Conservation (phyloP, 2,329 filamentous ascomycete genomes). For the Arthrobotrys sphaeroides region DNA sequence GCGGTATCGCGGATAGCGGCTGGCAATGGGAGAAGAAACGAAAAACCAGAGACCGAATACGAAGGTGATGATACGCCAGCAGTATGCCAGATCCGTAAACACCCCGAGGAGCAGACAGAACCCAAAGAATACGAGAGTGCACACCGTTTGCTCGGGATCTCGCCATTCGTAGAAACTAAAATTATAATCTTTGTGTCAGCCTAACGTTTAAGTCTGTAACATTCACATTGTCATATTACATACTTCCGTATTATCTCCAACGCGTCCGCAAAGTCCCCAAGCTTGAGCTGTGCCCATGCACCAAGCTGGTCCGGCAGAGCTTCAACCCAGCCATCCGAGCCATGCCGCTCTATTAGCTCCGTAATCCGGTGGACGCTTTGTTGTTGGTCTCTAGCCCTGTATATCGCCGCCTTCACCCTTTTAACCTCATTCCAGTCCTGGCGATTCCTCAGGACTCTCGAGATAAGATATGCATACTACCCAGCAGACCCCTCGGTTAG, state of each 20-base stretch:
- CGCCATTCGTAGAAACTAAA: slow-evolving; percentile 44
- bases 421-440: slow-evolving; percentile 39
- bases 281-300: slow-evolving; percentile 14
- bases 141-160: slow-evolving; percentile 25
- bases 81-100: slow-evolving; percentile 24
- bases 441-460: slow-evolving; percentile 25
- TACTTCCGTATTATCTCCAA: slow-evolving; percentile 36
- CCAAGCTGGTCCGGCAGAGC: slow-evolving; percentile 20
- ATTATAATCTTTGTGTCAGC: background rate
- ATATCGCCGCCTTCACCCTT: slow-evolving; percentile 29
- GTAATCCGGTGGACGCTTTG: slow-evolving; percentile 7
- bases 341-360: slow-evolving; percentile 29
- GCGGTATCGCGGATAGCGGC: slow-evolving; percentile 28
- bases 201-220: background rate
- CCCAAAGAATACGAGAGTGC: slow-evolving; percentile 27
- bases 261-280: slow-evolving; percentile 36
- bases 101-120: slow-evolving; percentile 20
- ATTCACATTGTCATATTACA: background rate
- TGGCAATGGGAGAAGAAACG: slow-evolving; percentile 28
- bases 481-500: background rate
- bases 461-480: slow-evolving; percentile 42
- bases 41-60: slow-evolving; percentile 47
- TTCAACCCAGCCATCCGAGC: slow-evolving; percentile 35
- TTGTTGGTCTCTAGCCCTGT: slow-evolving; percentile 5
- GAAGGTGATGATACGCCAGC: slow-evolving; percentile 34